Evolutionary conservation across 2,329 filamentous ascomycete species (phyloP), one percentile per base, ranked within the genome.

Genomic region (Penicillium sp.): DNA sequence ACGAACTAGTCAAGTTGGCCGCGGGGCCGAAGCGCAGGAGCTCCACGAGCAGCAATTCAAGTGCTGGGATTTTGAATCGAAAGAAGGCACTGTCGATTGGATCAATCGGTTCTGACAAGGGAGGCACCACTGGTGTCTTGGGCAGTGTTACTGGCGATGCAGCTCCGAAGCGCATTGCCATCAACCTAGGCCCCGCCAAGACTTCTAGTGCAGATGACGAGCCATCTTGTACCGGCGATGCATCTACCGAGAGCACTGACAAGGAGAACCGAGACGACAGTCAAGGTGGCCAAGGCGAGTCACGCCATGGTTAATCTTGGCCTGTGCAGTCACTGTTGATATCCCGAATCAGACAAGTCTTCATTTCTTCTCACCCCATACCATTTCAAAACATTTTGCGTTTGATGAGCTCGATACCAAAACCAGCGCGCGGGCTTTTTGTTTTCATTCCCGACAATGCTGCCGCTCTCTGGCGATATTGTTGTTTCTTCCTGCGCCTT

Each of bases 1-100:
- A 95, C 48, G 86, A 90, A 56, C 68, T 96, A n/a, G 80, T 81
- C 37, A 94, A 92, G 65, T 73, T 95, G 52, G 79, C 85, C 48
- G 59, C 62, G 7, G 66, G 62, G 15, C 60, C 66, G 1, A 71
- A 71, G 49, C 62, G 70, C 35, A 61, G 69, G 41, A 70, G 65
- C 41, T 71, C 67, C 9, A 65, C 57, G 9, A 59, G 57, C 22
- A 56, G 61, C 32, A 62, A 60, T 32, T 54, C 58, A 4, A 59
- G 59, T 31, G 52, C 59, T 10, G 59, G 60, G 6, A 46, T 56
- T 8, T 23, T 66, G 16, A 51, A 59, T 30, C 54, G 57, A 30
- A 64, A 61, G 37, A 60, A 59, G 41, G 59, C 51, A 23, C 37
- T 60, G 15, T 59, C 61, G 2, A 51, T 56, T 16, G 54, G 55